Percentiles rank a stretch among this genome's conserved stretches.
Evolutionary conservation across 352 stramenopile species (phyloP).

Genomic region (Phytophthora parvispora): DNA sequence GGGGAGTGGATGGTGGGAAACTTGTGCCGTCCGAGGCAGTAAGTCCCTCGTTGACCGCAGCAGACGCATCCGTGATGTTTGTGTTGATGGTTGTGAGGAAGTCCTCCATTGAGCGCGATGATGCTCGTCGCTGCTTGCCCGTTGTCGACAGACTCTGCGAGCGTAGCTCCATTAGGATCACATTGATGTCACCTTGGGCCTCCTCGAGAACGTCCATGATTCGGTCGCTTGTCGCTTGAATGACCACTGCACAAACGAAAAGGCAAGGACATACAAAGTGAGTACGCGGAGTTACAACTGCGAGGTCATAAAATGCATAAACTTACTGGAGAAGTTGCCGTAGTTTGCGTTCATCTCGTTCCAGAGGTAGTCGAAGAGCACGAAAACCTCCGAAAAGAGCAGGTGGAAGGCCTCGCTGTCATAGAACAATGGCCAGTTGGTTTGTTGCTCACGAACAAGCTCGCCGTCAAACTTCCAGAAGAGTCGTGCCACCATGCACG

Average conservation of each 20-base stretch:
- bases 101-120: constrained; percentile 75
- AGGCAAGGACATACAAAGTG: constrained; percentile 7
- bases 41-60: constrained; percentile 34
- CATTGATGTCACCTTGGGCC: constrained; percentile 70
- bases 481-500: constrained; percentile 80
- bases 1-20: constrained; percentile 46
- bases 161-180: constrained; percentile 68
- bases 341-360: constrained; percentile 91
- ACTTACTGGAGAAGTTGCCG: constrained; percentile 81
- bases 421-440: constrained; percentile 82
- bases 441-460: constrained; percentile 63
- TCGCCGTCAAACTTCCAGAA: constrained; percentile 89
- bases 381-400: constrained; percentile 86
- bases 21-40: constrained; percentile 35
- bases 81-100: constrained; percentile 75
- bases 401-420: constrained; percentile 78
- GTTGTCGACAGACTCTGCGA: constrained; percentile 58
- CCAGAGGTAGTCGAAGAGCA: constrained; percentile 89
- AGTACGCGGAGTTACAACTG: background rate
- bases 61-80: constrained; percentile 48
- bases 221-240: constrained; percentile 76
- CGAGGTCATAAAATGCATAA: background rate
- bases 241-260: constrained; percentile 62
- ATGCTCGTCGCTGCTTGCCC: constrained; percentile 54
- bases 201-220: constrained; percentile 81